Percentiles rank a stretch among this genome's conserved stretches.
phyloP scores from a whole-genome alignment of 2,329 filamentous ascomycete genomes.

The Neurospora crassa region DNA sequence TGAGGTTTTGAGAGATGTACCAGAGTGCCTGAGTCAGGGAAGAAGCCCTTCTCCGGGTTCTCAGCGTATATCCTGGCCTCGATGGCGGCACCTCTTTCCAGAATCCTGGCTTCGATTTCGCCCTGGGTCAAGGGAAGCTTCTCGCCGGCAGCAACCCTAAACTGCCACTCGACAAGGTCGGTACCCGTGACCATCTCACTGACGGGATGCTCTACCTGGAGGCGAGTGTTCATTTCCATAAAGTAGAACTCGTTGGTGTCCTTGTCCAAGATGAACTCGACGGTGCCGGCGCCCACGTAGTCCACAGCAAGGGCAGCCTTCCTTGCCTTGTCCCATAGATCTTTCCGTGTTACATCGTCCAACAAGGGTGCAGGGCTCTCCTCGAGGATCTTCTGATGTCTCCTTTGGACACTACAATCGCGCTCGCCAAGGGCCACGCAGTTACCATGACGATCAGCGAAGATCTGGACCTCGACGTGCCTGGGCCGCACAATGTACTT shows the following conservation, averaged over 20 bases:
- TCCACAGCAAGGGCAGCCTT: conserved; percentile 62
- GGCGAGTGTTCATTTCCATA: conserved; percentile 75
- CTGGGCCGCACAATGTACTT: conserved; percentile 69
- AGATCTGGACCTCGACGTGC: conserved; percentile 86
- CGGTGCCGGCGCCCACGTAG: conserved; percentile 85
- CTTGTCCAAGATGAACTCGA: conserved; percentile 85
- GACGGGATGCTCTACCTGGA: conserved; percentile 96
- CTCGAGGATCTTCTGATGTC: conserved; percentile 87
- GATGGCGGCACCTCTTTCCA: conserved; percentile 72
- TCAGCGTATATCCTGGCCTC: conserved; percentile 97
- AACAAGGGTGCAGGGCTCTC: conserved; percentile 73
- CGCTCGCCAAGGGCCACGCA: conserved; percentile 79
- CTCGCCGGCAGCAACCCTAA: conserved; percentile 59
- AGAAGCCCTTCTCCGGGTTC: conserved; percentile 83
- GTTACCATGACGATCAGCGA: conserved; percentile 71
- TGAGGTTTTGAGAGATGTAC: conserved; percentile 71
- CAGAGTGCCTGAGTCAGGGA: conserved; percentile 85
- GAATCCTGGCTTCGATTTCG: conserved; percentile 66
- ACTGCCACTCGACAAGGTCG: conserved; percentile 90
- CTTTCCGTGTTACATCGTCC: conserved; percentile 45
- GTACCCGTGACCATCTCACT: conserved; percentile 61
- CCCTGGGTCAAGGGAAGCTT: conserved; percentile 45
- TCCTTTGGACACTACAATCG: conserved; percentile 77
- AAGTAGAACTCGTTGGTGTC: conserved; percentile 73
- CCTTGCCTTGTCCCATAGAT: conserved; percentile 57